Percentiles rank a stretch among this genome's conserved stretches.
Evolutionary conservation across 192 early-diverging fungal species (phyloP).

Genomic region (Oehlia diaphana): DNA sequence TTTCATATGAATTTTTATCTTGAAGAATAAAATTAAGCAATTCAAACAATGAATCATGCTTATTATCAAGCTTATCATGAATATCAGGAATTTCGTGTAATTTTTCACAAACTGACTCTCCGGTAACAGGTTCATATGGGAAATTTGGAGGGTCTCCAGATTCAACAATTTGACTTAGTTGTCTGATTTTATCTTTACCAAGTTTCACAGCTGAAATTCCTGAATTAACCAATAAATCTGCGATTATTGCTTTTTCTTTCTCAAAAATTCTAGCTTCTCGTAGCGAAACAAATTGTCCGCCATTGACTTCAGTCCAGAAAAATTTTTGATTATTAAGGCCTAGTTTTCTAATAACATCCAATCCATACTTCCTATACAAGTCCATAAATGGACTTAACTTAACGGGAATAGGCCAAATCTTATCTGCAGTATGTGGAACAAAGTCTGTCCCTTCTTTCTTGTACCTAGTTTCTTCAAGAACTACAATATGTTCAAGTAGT

Average conservation of each 20-base stretch:
- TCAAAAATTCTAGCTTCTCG: neutral
- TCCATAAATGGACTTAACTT: neutral
- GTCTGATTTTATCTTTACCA: no score
- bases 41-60: neutral
- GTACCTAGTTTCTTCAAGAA: neutral
- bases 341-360: neutral
- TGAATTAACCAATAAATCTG: neutral
- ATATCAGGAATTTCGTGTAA: neutral
- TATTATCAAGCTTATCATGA: no score
- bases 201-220: neutral
- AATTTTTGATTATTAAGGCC: neutral
- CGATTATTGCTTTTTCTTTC: neutral
- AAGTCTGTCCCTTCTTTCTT: neutral
- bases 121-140: no score
- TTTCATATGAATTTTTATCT: neutral
- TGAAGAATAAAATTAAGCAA: neutral
- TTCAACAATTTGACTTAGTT: no score
- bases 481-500: neutral
- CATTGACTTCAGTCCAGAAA: neutral
- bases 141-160: no score
- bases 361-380: neutral
- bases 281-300: conserved; percentile 1
- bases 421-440: neutral
- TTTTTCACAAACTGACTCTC: neutral
- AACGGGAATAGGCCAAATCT: neutral